Conservation (phyloP, 495 filamentous ascomycete species). For the Penicillium atrosanguineum region DNA sequence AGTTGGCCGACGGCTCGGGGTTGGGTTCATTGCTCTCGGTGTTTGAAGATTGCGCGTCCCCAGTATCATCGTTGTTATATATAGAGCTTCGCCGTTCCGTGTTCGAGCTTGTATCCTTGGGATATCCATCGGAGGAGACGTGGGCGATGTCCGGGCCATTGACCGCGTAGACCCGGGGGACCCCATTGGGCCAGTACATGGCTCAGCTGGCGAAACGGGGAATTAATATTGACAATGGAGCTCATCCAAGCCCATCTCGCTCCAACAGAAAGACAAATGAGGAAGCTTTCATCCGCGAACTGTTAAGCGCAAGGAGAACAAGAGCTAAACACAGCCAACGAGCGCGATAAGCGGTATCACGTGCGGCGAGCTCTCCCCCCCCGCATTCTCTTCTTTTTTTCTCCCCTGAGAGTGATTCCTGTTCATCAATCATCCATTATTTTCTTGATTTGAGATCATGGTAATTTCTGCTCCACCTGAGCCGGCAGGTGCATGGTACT, state of each 20-base stretch:
- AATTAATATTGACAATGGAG: conserved; percentile 25
- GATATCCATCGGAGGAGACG: conserved; percentile 39
- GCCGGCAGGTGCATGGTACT: background rate
- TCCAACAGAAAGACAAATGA: background rate
- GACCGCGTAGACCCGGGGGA: conserved; percentile 83
- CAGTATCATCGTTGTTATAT: conserved; percentile 1
- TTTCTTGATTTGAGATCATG: conserved; percentile 14
- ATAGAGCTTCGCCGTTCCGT: conserved; percentile 2
- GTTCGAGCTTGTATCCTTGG: conserved; percentile 2
- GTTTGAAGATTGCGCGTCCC: conserved; percentile 8
- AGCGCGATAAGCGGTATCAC: conserved; percentile 30
- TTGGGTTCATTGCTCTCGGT: conserved; percentile 13
- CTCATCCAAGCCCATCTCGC: conserved; percentile 45
- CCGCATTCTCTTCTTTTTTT: conserved; percentile 24
- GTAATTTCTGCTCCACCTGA: conserved; percentile 3
- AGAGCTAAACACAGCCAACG: conserved; percentile 17
- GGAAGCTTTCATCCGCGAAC: background rate
- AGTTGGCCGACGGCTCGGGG: conserved; percentile 7
- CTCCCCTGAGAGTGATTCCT: conserved; percentile 4
- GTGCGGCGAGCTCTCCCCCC: conserved; percentile 23
- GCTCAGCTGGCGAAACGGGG: conserved; percentile 37
- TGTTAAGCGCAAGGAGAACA: background rate
- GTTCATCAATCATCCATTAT: conserved; percentile 3
- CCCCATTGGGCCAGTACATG: conserved; percentile 98
- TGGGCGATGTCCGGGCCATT: conserved; percentile 49